Evolutionary conservation across 176 grass and related monocot species (phyloP).

Genomic region (Carex pumila): DNA sequence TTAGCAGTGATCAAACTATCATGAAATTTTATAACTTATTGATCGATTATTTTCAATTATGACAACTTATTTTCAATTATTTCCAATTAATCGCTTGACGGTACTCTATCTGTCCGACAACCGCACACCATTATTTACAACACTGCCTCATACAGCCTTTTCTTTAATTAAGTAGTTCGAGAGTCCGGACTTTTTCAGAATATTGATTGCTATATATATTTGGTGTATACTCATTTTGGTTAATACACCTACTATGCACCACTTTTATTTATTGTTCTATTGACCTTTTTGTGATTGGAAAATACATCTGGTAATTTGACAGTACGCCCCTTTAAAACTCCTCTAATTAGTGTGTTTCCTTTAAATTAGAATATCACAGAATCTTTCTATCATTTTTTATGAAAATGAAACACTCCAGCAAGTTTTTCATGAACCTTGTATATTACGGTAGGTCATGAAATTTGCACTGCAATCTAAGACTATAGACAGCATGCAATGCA

Average conservation of each 20-base stretch:
- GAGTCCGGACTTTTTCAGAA: background rate
- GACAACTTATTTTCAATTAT: no score
- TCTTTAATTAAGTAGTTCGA: background rate
- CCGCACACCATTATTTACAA: no score
- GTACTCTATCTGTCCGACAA: no score
- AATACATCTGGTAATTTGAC: background rate
- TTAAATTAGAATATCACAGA: background rate
- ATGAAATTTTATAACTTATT: no score
- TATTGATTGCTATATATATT: background rate
- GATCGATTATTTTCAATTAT: no score
- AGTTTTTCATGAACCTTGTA: conserved; percentile 1
- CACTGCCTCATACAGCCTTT: background rate
- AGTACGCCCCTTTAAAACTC: background rate
- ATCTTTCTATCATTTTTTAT: background rate
- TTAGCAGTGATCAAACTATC: no score
- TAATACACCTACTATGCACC: background rate
- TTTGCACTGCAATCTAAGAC: background rate
- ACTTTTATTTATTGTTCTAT: background rate
- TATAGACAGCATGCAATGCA: background rate
- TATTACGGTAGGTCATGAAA: conserved; percentile 8
- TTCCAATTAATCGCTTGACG: no score
- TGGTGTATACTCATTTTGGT: background rate
- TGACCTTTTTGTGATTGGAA: background rate
- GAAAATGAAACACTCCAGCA: background rate
- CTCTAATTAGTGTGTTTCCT: background rate